These are phyloP conservation scores for Physcomitrium patens DNA, from an alignment of 225 moss, liverwort and hornwort genomes.

Conservation along the genomic window DNA sequence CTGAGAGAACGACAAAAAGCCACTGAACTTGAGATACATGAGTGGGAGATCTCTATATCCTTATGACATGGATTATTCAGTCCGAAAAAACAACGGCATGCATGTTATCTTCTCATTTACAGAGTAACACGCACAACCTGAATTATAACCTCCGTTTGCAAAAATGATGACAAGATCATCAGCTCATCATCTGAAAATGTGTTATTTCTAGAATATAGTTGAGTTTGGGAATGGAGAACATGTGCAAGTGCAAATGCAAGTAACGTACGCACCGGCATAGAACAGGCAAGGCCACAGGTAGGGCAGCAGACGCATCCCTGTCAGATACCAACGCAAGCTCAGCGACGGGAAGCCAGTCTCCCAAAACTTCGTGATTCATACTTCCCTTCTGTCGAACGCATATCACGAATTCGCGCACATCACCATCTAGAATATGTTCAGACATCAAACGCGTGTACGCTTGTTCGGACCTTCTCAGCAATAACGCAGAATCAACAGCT, in stretches of 20 bases:
- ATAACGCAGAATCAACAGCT: slow-evolving; percentile 73
- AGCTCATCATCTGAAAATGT: background rate
- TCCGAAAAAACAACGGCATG: background rate
- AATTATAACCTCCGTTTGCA: background rate
- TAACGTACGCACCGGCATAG: slow-evolving; percentile 71
- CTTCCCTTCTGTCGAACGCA: slow-evolving; percentile 83
- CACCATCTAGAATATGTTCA: slow-evolving; percentile 76
- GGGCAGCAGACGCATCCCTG: slow-evolving; percentile 70
- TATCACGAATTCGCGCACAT: slow-evolving; percentile 91
- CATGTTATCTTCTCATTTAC: background rate
- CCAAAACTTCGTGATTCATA: slow-evolving; percentile 57
- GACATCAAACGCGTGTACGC: slow-evolving; percentile 67
- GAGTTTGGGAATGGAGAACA: background rate
- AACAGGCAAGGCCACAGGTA: slow-evolving; percentile 69
- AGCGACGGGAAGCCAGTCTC: slow-evolving; percentile 96
- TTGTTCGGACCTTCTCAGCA: slow-evolving; percentile 91
- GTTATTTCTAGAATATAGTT: background rate
- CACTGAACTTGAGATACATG: background rate
- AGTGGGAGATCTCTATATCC: background rate
- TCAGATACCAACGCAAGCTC: slow-evolving; percentile 89
- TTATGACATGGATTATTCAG: background rate
- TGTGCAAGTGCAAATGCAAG: background rate
- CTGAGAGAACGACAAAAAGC: slow-evolving; percentile 37
- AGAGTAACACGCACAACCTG: background rate
- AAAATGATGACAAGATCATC: background rate